Conservation (phyloP, 2,329 filamentous ascomycete genomes). For the Fonsecaea multimorphosa region DNA sequence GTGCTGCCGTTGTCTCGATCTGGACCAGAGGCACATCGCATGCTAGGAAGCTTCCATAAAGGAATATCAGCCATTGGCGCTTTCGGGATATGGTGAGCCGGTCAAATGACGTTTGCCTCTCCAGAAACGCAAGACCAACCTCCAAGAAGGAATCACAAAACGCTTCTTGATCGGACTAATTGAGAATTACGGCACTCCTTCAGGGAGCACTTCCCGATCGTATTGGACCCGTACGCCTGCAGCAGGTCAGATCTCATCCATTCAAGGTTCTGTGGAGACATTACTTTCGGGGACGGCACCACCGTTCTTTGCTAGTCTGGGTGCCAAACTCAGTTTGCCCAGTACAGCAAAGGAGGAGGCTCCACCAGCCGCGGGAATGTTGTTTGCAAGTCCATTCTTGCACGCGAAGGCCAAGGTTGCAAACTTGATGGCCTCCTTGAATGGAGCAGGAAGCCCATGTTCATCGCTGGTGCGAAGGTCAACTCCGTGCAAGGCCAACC, state of each 20-base stretch:
- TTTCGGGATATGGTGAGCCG: neutral
- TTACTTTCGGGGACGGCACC: slow-evolving; percentile 13
- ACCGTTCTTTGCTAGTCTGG: slow-evolving; percentile 30
- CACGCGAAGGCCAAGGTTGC: slow-evolving; percentile 42
- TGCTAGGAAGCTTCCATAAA: neutral
- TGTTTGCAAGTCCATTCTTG: slow-evolving; percentile 42
- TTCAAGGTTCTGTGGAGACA: neutral
- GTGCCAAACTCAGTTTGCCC: slow-evolving; percentile 42
- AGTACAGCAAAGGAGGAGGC: slow-evolving; percentile 42
- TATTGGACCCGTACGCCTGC: slow-evolving; percentile 10
- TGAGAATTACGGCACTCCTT: neutral
- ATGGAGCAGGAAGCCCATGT: slow-evolving; percentile 42
- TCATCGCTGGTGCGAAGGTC: slow-evolving; percentile 40
- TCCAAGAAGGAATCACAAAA: neutral
- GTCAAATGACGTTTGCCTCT: neutral
- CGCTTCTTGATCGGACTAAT: neutral
- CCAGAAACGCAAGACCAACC: neutral
- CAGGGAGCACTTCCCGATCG: neutral
- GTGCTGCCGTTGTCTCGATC: neutral
- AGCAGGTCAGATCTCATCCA: slow-evolving; percentile 3
- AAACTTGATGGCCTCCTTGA: slow-evolving; percentile 46
- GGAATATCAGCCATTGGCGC: neutral
- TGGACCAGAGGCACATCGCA: neutral
- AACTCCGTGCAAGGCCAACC: slow-evolving; percentile 29
- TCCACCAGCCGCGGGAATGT: slow-evolving; percentile 42